Conservation (phyloP, 108 stramenopile species). For the Pelagomonas calceolata region DNA sequence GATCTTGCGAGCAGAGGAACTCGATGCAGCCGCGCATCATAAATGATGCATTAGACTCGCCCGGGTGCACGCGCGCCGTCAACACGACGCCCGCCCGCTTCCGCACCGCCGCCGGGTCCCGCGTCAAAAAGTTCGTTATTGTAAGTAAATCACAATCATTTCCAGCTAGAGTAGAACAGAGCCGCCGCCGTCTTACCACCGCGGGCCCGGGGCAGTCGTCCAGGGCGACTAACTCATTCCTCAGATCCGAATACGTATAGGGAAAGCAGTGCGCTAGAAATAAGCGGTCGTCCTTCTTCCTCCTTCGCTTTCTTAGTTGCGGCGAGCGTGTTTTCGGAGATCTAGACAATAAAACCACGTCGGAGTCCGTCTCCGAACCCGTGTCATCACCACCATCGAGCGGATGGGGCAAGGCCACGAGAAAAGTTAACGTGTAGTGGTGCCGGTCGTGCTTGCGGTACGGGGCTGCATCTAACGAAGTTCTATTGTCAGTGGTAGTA, state of each 20-base stretch:
- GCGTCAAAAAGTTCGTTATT: conserved; percentile 41
- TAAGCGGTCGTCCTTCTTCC: conserved; percentile 16
- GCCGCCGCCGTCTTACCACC: conserved; percentile 10
- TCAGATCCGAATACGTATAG: conserved; percentile 45
- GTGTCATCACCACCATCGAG: conserved; percentile 4
- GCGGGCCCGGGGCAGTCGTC: neutral
- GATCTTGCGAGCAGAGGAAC: conserved; percentile 27
- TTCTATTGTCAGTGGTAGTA: conserved; percentile 13
- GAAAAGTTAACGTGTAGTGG: conserved; percentile 8
- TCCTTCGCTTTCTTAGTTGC: conserved; percentile 8
- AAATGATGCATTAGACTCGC: conserved; percentile 42
- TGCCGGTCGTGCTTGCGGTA: conserved; percentile 9
- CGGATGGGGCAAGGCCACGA: neutral
- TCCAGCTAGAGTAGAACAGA: conserved; percentile 43
- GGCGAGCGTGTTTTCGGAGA: conserved; percentile 8
- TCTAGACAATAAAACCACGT: conserved; percentile 1
- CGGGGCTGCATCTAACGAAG: too few species aligned
- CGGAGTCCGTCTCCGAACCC: too few species aligned
- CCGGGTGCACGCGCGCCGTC: conserved; percentile 41
- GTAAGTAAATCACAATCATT: conserved; percentile 45
- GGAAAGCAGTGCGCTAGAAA: conserved; percentile 42
- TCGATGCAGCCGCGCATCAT: conserved; percentile 48
- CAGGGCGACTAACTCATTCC: conserved; percentile 7
- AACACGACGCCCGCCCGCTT: conserved; percentile 13
- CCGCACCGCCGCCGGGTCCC: neutral